A percentile compares a stretch with the other conserved stretches of the same genome.
These are phyloP conservation scores for Solanum microdontum DNA, from an alignment of 257 asterid genomes.

Conservation along the genomic window DNA sequence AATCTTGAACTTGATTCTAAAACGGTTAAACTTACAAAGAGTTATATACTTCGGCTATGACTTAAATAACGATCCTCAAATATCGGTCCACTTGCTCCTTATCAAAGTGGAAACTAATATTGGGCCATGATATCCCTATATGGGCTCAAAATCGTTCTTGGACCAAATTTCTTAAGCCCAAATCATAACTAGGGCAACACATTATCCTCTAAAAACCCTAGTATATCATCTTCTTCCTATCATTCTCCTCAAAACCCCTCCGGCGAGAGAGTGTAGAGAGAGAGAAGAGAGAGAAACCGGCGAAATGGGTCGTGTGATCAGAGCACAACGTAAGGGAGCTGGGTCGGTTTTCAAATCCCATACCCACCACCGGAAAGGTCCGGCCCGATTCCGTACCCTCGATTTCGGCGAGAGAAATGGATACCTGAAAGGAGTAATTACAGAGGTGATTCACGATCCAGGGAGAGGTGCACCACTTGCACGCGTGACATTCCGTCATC, in stretches of 20 bases:
- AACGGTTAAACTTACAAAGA: accelerated
- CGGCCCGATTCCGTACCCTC: constrained; percentile 17
- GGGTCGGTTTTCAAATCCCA: constrained; percentile 22
- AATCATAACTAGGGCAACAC: background rate
- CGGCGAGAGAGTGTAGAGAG: background rate
- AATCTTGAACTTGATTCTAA: background rate
- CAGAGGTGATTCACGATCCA: constrained; percentile 22
- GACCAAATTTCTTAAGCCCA: background rate
- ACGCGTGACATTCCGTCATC: constrained; percentile 14
- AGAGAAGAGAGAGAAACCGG: background rate
- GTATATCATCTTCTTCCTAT: background rate
- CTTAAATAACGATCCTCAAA: background rate
- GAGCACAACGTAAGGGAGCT: constrained; percentile 26
- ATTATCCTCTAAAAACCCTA: background rate
- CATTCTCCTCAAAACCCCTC: background rate
- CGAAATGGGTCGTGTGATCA: constrained; percentile 20
- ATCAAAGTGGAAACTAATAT: background rate
- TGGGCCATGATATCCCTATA: background rate
- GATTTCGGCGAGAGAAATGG: constrained; percentile 26
- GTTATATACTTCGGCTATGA: background rate
- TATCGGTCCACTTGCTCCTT: background rate
- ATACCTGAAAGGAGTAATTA: constrained; percentile 14
- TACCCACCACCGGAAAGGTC: constrained; percentile 23
- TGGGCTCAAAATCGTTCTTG: background rate
- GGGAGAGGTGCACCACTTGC: constrained; percentile 26